A percentile compares a stretch with the other conserved stretches of the same genome.
phyloP scores from a whole-genome alignment of 2,329 filamentous ascomycete genomes.

The Falciphora oryzae region DNA sequence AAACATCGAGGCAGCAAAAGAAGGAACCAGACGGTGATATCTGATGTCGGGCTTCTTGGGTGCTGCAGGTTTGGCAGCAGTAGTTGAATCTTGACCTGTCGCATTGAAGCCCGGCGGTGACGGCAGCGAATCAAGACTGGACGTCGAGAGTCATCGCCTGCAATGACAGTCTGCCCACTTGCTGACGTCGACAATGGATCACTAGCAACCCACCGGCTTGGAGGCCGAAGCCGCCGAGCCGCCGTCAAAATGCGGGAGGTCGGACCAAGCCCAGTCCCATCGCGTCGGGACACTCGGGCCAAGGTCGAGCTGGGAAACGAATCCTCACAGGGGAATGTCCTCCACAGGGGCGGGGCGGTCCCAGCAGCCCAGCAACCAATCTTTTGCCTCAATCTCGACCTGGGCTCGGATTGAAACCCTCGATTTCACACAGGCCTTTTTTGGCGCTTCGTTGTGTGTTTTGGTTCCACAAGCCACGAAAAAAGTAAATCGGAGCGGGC shows the following conservation, averaged over 20 bases:
- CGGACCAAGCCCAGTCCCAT: too few species aligned
- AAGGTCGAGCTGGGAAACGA: neutral
- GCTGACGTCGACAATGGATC: too few species aligned
- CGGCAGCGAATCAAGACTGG: neutral
- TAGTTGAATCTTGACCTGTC: neutral
- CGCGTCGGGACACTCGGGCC: too few species aligned
- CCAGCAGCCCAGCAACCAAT: neutral
- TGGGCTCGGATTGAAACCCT: neutral
- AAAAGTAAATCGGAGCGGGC: too few species aligned
- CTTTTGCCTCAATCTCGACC: neutral
- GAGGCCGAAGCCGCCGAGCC: too few species aligned
- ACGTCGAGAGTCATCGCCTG: too few species aligned
- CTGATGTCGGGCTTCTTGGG: neutral
- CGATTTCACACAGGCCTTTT: neutral
- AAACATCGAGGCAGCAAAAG: neutral
- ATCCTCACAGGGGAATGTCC: neutral
- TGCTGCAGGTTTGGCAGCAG: neutral
- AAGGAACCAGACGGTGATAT: neutral
- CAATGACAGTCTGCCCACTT: too few species aligned
- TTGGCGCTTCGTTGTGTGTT: too few species aligned
- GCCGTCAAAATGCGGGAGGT: too few species aligned
- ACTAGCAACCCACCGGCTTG: too few species aligned
- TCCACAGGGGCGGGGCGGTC: too few species aligned
- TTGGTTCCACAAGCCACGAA: too few species aligned
- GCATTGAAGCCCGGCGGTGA: neutral